Evolutionary conservation across 2,329 filamentous ascomycete genomes (phyloP).

Genomic region (Colletotrichum sp.): DNA sequence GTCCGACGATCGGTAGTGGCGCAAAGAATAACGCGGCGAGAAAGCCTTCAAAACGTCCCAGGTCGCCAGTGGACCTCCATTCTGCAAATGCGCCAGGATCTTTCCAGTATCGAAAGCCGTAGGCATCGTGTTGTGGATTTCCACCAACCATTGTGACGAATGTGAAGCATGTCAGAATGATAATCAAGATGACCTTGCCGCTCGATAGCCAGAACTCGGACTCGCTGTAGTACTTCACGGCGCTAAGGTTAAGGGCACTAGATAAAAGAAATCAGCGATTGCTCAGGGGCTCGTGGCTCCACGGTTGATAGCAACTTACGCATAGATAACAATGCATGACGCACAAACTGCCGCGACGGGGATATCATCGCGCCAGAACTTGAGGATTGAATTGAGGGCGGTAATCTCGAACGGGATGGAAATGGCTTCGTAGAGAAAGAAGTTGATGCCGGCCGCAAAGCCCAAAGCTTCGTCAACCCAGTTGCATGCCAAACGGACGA

Average conservation of each 20-base stretch:
- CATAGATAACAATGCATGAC: neutral
- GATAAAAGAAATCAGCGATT: neutral
- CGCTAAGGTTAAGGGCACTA: neutral
- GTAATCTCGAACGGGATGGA: slow-evolving; percentile 58
- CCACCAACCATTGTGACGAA: slow-evolving; percentile 69
- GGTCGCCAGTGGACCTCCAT: slow-evolving; percentile 60
- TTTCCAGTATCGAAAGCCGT: slow-evolving; percentile 74
- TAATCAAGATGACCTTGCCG: slow-evolving; percentile 64
- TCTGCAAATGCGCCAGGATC: slow-evolving; percentile 53
- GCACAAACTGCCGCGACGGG: slow-evolving; percentile 24
- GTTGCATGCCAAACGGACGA: slow-evolving; percentile 52
- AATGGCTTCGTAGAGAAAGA: slow-evolving; percentile 55
- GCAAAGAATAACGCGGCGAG: slow-evolving; percentile 70
- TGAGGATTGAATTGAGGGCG: slow-evolving; percentile 40
- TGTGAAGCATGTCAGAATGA: slow-evolving; percentile 67
- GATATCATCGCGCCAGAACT: slow-evolving; percentile 39
- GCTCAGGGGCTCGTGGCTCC: neutral
- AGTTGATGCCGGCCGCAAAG: slow-evolving; percentile 54
- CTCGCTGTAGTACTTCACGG: slow-evolving; percentile 69
- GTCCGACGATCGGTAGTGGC: slow-evolving; percentile 67
- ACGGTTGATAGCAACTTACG: neutral
- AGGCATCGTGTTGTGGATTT: slow-evolving; percentile 59
- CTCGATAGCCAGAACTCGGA: slow-evolving; percentile 72
- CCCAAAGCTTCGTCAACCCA: slow-evolving; percentile 55
- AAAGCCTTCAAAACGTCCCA: slow-evolving; percentile 76